phyloP scores from a whole-genome alignment of 257 asterid genomes.

The Anisodus acutangulus region DNA sequence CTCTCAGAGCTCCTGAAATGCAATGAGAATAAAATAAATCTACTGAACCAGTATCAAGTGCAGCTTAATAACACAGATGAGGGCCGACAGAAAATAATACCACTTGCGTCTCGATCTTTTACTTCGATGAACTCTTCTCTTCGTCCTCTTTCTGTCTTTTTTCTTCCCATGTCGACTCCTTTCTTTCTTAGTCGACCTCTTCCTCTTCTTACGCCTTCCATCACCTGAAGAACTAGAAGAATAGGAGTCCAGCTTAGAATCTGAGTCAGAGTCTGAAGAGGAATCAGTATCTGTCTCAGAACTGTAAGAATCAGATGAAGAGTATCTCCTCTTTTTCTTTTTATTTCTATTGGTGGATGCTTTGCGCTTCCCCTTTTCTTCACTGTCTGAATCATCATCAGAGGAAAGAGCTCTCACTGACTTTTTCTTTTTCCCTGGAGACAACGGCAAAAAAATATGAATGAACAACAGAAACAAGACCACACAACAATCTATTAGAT shows the following conservation, averaged over 20 bases:
- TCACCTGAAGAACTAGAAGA: conserved; percentile 90
- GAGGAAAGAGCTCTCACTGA: conserved; percentile 45
- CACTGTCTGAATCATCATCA: conserved; percentile 53
- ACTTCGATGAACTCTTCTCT: conserved; percentile 49
- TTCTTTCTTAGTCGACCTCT: conserved; percentile 59
- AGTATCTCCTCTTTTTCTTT: conserved; percentile 65
- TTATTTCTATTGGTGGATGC: conserved; percentile 52
- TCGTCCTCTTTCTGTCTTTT: conserved; percentile 47
- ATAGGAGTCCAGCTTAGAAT: conserved; percentile 59
- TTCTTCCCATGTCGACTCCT: conserved; percentile 53
- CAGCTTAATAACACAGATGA: not conserved
- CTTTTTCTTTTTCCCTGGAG: conserved; percentile 64
- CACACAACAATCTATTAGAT: conserved; percentile 10
- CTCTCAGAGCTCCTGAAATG: conserved; percentile 62
- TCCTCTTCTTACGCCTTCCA: conserved; percentile 74
- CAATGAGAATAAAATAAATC: conserved; percentile 24
- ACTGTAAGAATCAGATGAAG: conserved; percentile 86
- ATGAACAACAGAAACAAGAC: conserved; percentile 20
- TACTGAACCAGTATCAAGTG: not conserved
- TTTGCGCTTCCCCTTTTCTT: conserved; percentile 55
- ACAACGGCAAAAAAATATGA: not conserved
- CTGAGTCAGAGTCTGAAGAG: conserved; percentile 69
- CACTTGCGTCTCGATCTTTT: conserved; percentile 53
- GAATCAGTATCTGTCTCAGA: conserved; percentile 75
- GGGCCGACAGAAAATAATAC: not conserved